A percentile compares a stretch with the other conserved stretches of the same genome.
phyloP scores from a whole-genome alignment of 768 basidiomycete genomes.

The Cubamyces lactineus region DNA sequence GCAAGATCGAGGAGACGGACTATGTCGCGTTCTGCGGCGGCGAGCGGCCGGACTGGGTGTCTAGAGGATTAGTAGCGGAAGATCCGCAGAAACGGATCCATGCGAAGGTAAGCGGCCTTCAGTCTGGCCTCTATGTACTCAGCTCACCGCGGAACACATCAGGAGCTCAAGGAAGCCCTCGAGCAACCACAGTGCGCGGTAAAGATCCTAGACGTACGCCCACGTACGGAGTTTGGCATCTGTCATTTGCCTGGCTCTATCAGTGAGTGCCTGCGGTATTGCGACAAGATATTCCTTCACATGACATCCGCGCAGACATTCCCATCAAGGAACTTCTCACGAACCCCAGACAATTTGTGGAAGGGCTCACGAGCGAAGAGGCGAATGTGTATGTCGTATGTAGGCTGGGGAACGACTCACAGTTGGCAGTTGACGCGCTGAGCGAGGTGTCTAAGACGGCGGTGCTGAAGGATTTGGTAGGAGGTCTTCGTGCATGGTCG shows the following conservation, averaged over 20 bases:
- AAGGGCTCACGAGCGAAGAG: constrained; percentile 24
- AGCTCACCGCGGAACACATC: neutral
- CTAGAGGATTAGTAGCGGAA: constrained; percentile 47
- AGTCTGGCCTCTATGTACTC: no score
- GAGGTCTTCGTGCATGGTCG: constrained; percentile 84
- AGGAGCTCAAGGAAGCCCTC: constrained; percentile 54
- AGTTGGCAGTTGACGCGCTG: constrained; percentile 77
- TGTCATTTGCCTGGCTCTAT: constrained; percentile 75
- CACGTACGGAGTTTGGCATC: constrained; percentile 81
- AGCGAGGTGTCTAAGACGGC: constrained; percentile 38
- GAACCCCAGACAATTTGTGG: constrained; percentile 49
- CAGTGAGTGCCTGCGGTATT: constrained; percentile 52
- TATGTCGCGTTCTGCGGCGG: constrained; percentile 91
- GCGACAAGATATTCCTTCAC: neutral
- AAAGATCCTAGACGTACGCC: constrained; percentile 77
- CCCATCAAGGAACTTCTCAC: constrained; percentile 68
- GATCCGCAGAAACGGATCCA: constrained; percentile 25
- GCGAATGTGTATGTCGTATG: constrained; percentile 66
- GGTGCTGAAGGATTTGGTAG: constrained; percentile 69
- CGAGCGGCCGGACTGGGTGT: constrained; percentile 64
- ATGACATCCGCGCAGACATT: constrained; percentile 57
- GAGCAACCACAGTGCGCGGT: constrained; percentile 30
- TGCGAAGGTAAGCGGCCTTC: constrained; percentile 38
- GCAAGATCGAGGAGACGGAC: constrained; percentile 59
- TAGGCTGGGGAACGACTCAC: constrained; percentile 91